Conservation (phyloP, 345 rosid species). For the Isatis tinctoria region DNA sequence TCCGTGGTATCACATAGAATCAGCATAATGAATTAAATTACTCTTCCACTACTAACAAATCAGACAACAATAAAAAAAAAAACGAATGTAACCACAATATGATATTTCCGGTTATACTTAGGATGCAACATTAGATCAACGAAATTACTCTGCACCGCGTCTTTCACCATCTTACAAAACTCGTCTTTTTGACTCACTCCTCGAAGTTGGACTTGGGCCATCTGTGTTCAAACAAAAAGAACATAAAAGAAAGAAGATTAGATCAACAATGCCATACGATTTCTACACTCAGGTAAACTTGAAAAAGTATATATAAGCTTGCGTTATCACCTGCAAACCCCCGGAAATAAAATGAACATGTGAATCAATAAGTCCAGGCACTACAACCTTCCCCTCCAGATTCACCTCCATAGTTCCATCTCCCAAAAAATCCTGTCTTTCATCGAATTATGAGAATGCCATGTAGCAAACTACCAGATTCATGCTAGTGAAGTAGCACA, state of each 20-base stretch:
- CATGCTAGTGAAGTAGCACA: neutral
- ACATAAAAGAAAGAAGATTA: neutral
- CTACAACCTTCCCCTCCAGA: slow-evolving; percentile 71
- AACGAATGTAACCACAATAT: neutral
- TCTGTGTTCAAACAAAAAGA: slow-evolving; percentile 33
- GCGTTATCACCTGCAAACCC: slow-evolving; percentile 66
- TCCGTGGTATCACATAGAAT: neutral
- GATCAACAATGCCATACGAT: neutral
- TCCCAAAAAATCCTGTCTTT: slow-evolving; percentile 53
- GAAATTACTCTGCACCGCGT: slow-evolving; percentile 61
- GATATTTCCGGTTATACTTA: neutral
- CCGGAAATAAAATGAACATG: slow-evolving; percentile 76
- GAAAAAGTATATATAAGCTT: neutral
- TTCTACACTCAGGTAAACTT: neutral
- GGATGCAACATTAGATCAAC: neutral
- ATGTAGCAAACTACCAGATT: slow-evolving; percentile 5
- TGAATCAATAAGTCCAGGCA: slow-evolving; percentile 93
- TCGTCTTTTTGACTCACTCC: slow-evolving; percentile 60
- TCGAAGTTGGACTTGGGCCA: slow-evolving; percentile 58
- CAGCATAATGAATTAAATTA: neutral
- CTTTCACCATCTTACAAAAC: slow-evolving; percentile 67
- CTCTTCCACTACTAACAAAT: neutral
- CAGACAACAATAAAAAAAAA: neutral
- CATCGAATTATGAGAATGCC: neutral
- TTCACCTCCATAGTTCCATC: slow-evolving; percentile 54